A percentile compares a stretch with the other conserved stretches of the same genome.
These are phyloP conservation scores for Neopestalotiopsis sp. DNA, from an alignment of 2,329 filamentous ascomycete species.

Conservation along the genomic window DNA sequence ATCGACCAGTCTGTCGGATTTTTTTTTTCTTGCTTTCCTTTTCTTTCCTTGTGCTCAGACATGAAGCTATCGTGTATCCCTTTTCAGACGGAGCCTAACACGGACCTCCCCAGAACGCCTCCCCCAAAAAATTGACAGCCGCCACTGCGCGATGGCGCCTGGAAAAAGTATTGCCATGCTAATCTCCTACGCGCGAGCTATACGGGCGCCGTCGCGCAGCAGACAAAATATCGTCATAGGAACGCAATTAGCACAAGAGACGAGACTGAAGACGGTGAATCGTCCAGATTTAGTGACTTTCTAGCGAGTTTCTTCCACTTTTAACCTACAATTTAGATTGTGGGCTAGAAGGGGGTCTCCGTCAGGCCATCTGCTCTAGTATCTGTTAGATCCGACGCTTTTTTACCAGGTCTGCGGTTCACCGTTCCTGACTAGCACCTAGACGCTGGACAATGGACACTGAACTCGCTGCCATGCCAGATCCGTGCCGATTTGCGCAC, in stretches of 20 bases:
- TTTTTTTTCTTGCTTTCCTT: background rate
- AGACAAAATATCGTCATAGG: background rate
- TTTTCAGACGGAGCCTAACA: background rate
- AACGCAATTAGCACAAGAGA: background rate
- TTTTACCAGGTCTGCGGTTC: constrained; percentile 10
- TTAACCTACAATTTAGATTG: background rate
- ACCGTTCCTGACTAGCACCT: constrained; percentile 12
- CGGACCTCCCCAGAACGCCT: background rate
- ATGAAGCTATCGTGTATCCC: background rate
- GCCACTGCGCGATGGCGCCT: background rate
- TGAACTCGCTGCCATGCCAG: background rate
- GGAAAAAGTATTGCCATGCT: too few relatives aligned
- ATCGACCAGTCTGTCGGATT: background rate
- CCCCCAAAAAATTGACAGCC: background rate
- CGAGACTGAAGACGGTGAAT: background rate
- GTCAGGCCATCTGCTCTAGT: background rate
- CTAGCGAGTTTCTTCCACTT: background rate
- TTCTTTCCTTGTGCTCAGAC: background rate
- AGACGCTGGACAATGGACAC: too few relatives aligned
- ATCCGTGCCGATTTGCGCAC: background rate
- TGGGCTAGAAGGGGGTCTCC: background rate
- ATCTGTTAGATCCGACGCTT: background rate
- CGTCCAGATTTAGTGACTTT: background rate
- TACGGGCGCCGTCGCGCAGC: background rate
- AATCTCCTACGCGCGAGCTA: background rate